These are phyloP conservation scores for Leptographium galeiforme DNA, from an alignment of 2,329 filamentous ascomycete genomes.

Conservation along the genomic window DNA sequence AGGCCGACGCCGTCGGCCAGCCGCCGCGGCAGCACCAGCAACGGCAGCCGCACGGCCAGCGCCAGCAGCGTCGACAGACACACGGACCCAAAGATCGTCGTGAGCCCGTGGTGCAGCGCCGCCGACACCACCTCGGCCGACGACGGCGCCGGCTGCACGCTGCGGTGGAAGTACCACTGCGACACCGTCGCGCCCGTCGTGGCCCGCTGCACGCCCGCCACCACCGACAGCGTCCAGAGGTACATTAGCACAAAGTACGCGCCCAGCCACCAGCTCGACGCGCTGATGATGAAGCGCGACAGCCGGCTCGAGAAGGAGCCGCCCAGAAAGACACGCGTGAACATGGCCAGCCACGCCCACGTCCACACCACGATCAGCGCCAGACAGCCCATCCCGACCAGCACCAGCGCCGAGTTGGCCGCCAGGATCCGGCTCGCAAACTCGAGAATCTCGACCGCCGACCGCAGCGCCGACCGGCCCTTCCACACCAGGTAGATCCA, in stretches of 20 bases:
- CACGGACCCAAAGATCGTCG: conserved; percentile 83
- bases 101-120: conserved; percentile 66
- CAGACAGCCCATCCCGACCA: conserved; percentile 71
- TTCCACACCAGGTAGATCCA: conserved; percentile 79
- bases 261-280: conserved; percentile 92
- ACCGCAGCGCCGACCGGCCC: conserved; percentile 66
- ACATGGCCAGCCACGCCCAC: conserved; percentile 95
- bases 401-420: conserved; percentile 68
- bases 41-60: conserved; percentile 67
- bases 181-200: conserved; percentile 91
- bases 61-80: conserved; percentile 75
- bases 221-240: conserved; percentile 82
- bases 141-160: conserved; percentile 62
- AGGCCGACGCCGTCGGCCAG: conserved; percentile 49
- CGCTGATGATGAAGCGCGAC: conserved; percentile 62
- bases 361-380: conserved; percentile 72
- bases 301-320: conserved; percentile 60
- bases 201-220: conserved; percentile 77
- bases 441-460: conserved; percentile 78
- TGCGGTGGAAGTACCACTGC: conserved; percentile 98
- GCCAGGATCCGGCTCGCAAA: conserved; percentile 81
- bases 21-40: conserved; percentile 69
- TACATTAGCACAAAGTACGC: conserved; percentile 86
- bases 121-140: conserved; percentile 72
- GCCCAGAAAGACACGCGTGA: conserved; percentile 87